Conservation (phyloP, 2,329 filamentous ascomycete species). For the Fusarium mangiferae region DNA sequence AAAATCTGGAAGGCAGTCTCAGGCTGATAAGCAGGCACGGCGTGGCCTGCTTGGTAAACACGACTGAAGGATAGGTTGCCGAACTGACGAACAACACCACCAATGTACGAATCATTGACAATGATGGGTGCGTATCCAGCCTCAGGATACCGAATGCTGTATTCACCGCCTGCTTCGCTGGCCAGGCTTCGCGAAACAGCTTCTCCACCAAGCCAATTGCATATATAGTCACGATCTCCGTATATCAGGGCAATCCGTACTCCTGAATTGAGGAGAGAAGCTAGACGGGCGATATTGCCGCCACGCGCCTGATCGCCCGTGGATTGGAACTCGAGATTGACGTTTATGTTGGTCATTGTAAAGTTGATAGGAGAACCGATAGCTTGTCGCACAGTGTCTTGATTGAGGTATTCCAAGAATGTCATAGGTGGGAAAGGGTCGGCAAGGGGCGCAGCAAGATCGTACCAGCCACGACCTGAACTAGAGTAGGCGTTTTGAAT, state of each 20-base stretch:
- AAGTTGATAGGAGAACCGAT: conserved; percentile 73
- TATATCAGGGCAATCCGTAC: conserved; percentile 79
- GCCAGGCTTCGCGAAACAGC: conserved; percentile 73
- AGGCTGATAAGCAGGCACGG: conserved; percentile 70
- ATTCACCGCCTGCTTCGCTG: conserved; percentile 56
- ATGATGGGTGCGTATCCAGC: conserved; percentile 79
- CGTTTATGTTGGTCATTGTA: conserved; percentile 59
- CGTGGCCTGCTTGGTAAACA: conserved; percentile 73
- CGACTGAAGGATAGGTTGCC: conserved; percentile 78
- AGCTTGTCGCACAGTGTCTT: conserved; percentile 63
- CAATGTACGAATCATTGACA: conserved; percentile 74
- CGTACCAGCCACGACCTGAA: conserved; percentile 67
- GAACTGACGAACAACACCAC: conserved; percentile 79
- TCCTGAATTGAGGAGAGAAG: conserved; percentile 68
- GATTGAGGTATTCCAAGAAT: conserved; percentile 73
- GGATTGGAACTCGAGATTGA: conserved; percentile 58
- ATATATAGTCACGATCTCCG: conserved; percentile 71
- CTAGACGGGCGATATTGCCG: conserved; percentile 68
- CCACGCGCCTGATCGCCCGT: conserved; percentile 72
- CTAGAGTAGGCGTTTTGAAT: conserved; percentile 67
- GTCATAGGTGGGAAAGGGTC: conserved; percentile 72
- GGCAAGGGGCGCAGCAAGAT: conserved; percentile 64
- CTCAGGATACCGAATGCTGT: conserved; percentile 65
- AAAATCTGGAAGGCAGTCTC: conserved; percentile 69
- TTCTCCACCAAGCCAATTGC: conserved; percentile 79